These are phyloP conservation scores for Cymbopogon flexuosus DNA, from an alignment of 202 grass and related monocot genomes.

Conservation along the genomic window DNA sequence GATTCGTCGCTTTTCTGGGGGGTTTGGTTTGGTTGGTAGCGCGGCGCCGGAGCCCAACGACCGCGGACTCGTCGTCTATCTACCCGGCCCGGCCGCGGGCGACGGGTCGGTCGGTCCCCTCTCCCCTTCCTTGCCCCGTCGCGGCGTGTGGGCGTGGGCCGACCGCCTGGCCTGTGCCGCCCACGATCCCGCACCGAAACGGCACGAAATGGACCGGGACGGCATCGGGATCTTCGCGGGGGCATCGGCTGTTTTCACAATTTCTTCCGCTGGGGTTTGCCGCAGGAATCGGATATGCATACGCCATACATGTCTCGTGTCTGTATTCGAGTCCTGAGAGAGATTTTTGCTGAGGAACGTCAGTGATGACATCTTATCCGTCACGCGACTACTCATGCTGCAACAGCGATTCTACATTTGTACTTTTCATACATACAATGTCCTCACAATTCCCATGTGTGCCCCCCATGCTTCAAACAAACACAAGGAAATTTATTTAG, in stretches of 20 bases:
- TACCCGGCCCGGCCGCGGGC: not conserved
- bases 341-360: no score
- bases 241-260: not conserved
- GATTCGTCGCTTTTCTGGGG: not conserved
- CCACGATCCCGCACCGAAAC: not conserved
- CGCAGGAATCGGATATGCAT: no score
- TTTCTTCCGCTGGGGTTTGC: no score
- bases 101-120: not conserved
- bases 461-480: no score
- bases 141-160: not conserved
- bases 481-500: no score
- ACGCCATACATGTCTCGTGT: no score
- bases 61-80: slow-evolving; percentile 23
- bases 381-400: not conserved
- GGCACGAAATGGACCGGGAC: not conserved
- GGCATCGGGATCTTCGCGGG: slow-evolving; percentile 11
- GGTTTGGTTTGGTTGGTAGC: slow-evolving; percentile 19
- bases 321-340: no score
- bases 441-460: no score
- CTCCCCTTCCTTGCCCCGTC: not conserved
- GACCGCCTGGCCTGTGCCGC: not conserved
- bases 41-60: slow-evolving; percentile 12
- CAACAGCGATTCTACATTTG: not conserved
- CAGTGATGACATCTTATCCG: no score
- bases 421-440: no score